Evolutionary conservation across 345 rosid species (phyloP), one percentile per base, ranked within the genome.

Genomic region (Gossypium turneri): DNA sequence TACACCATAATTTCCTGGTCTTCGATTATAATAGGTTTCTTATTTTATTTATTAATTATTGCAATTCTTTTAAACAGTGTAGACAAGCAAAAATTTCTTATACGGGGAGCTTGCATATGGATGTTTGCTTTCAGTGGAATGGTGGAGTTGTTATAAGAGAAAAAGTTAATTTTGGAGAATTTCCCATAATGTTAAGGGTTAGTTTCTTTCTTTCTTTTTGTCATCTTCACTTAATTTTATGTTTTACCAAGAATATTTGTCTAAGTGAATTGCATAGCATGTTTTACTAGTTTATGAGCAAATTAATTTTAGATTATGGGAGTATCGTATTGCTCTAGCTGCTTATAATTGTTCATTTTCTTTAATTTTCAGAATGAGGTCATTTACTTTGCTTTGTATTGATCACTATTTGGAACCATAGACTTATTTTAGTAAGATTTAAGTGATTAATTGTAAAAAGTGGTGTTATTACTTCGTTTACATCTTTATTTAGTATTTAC

Each of bases 101-200:
- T 78, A 77, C 89, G 0, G 98, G 97, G 63, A 80, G 78, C 80
- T 84, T 94, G 58, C 74, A 79, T 81, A 88, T 89, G 2, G 88
- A 88, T 75, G 85, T 93, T 67, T 83, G 83, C 79, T 84, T 91
- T 64, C 89, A 84, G 59, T 88, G 82, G 73, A 79, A 84, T 27
- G 83, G 81, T 51, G 84, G 81, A 50, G 80, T 58, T 2, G 67
- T 57, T 25, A 78, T 93, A 9, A 88, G 91, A 79, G 94, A 92
- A n/a, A 87, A 76, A 50, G 55, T 79, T 76, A 85, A 83, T 74
- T 89, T 95, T 74, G 99, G 99, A 19, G 86, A 90, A 67, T 78
- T 93, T 47, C 98, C 99, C 9, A 82, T 95, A 73, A 95, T 95
- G 99, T 74, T 95, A 68, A 93, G 85, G 98, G 99, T 91, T 12